Evolutionary conservation across 345 rosid species (phyloP).

Genomic region (Salix koriyanagi): DNA sequence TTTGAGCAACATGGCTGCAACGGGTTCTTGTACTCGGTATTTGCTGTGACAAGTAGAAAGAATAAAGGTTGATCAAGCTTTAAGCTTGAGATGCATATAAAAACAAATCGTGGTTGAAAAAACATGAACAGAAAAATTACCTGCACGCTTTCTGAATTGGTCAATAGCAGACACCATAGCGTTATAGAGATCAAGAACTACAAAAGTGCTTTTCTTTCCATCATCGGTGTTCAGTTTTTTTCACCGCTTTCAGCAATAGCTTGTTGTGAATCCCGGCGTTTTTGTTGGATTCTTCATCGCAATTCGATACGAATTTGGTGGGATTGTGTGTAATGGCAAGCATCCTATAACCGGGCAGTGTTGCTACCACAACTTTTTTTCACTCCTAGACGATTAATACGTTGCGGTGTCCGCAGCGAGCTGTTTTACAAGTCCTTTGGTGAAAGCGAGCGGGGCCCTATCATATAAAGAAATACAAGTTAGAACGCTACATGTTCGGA

Average conservation of each 20-base stretch:
- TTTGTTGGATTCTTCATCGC: constrained; percentile 18
- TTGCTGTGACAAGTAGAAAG: neutral
- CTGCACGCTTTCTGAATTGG: neutral
- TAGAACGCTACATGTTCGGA: too few species aligned
- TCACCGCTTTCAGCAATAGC: constrained; percentile 3
- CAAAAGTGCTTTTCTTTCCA: neutral
- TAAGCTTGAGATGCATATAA: neutral
- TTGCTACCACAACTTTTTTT: too few species aligned
- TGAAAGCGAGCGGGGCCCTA: too few species aligned
- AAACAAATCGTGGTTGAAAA: neutral
- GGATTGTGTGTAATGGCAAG: constrained; percentile 16
- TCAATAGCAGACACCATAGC: constrained; percentile 22
- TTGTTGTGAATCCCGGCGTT: constrained; percentile 26
- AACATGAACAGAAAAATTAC: neutral
- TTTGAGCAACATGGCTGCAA: neutral
- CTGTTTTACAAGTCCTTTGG: too few species aligned
- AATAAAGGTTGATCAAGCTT: neutral
- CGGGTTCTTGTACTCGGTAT: neutral
- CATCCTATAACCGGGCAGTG: constrained; percentile 18
- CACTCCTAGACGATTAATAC: too few species aligned
- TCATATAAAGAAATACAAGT: too few species aligned
- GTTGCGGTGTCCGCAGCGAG: too few species aligned
- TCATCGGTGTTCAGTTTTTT: constrained; percentile 16
- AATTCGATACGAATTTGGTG: constrained; percentile 12
- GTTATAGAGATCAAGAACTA: constrained; percentile 25